Conservation (phyloP, 2,329 filamentous ascomycete species). For the Aspergillus tamarii region DNA sequence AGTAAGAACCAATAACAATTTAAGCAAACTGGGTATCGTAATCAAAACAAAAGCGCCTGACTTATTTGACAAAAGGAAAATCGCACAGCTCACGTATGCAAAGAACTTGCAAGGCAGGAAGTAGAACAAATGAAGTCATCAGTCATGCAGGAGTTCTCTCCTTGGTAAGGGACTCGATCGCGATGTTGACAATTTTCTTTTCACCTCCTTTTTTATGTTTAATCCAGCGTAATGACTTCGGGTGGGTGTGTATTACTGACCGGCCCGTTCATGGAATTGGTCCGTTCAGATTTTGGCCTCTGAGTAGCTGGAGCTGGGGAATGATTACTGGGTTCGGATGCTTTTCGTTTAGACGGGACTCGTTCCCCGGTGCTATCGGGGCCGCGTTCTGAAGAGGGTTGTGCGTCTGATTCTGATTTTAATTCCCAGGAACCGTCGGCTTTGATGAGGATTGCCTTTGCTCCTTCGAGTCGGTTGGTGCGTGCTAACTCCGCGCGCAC, state of each 20-base stretch:
- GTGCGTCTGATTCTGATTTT: constrained; percentile 41
- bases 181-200: not conserved
- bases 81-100: not conserved
- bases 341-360: constrained; percentile 20
- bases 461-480: constrained; percentile 52
- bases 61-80: not conserved
- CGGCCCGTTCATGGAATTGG: not conserved
- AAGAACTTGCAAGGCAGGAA: not conserved
- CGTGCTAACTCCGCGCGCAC: constrained; percentile 61
- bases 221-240: constrained; percentile 31
- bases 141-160: not conserved
- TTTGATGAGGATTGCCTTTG: constrained; percentile 65
- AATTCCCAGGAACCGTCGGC: constrained; percentile 68
- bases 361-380: not conserved
- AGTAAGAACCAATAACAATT: not conserved
- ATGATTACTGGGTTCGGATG: constrained; percentile 11
- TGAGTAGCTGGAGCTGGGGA: constrained; percentile 9
- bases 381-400: not conserved
- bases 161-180: not conserved
- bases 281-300: constrained; percentile 15
- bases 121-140: not conserved
- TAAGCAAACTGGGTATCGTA: constrained; percentile 1
- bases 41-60: not conserved
- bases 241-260: constrained; percentile 3
- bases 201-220: not conserved